These are phyloP conservation scores for Ananas comosus DNA, from an alignment of 176 grass and related monocot genomes.

Conservation along the genomic window DNA sequence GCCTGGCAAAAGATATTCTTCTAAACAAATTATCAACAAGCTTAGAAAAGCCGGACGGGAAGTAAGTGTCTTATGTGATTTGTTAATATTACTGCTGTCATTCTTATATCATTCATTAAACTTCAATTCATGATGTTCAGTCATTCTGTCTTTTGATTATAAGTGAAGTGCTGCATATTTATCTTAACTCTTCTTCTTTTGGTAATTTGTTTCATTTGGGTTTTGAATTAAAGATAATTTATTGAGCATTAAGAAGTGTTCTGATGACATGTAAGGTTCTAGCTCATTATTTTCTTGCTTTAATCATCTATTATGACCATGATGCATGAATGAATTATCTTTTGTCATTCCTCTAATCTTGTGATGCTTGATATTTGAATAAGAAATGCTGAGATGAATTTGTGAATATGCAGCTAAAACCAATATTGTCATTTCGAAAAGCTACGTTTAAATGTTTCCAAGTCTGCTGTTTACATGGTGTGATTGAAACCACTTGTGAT, in stretches of 20 bases:
- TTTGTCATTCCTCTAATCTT: neutral
- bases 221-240: no score
- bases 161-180: neutral
- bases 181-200: neutral
- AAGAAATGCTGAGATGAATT: no score
- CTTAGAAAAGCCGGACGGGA: slow-evolving; percentile 78
- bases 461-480: neutral
- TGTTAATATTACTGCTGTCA: neutral
- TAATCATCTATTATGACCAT: no score
- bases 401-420: no score
- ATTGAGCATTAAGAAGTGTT: no score
- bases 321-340: neutral
- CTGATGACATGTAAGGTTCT: no score
- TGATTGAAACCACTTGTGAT: neutral
- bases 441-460: neutral
- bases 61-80: slow-evolving; percentile 44
- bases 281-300: no score
- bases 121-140: neutral
- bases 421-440: no score
- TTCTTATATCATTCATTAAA: neutral
- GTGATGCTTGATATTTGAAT: neutral
- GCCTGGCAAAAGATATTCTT: slow-evolving; percentile 97
- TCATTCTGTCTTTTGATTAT: no score
- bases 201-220: no score
- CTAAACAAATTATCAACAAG: slow-evolving; percentile 85